A percentile compares a stretch with the other conserved stretches of the same genome.
These are phyloP conservation scores for Hypsizygus ulmarius DNA, from an alignment of 1,284 basidiomycete species.

Conservation along the genomic window DNA sequence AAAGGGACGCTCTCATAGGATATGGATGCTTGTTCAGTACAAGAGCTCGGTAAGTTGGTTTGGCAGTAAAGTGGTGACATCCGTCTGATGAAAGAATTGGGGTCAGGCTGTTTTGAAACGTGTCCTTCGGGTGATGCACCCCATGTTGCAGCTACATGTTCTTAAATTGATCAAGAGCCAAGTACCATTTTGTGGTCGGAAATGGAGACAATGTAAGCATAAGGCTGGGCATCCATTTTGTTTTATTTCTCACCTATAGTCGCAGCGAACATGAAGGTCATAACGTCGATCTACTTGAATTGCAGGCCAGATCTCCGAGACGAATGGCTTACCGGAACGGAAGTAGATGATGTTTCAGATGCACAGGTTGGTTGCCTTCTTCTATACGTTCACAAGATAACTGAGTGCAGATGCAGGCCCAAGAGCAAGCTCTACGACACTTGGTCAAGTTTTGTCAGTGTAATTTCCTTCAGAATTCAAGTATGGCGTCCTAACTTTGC, in stretches of 20 bases:
- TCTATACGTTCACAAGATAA: slow-evolving; percentile 1
- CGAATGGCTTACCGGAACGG: slow-evolving; percentile 95
- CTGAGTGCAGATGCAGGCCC: slow-evolving; percentile 54
- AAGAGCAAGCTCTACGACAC: slow-evolving; percentile 94
- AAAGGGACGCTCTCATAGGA: slow-evolving; percentile 91
- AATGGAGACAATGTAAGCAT: slow-evolving; percentile 91
- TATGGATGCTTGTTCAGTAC: slow-evolving; percentile 96
- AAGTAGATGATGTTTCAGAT: slow-evolving; percentile 88
- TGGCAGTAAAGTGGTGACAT: background rate
- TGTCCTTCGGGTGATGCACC: slow-evolving; percentile 90
- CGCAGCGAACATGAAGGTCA: slow-evolving; percentile 98
- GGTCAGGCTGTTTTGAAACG: slow-evolving; percentile 90
- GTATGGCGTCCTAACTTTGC: slow-evolving; percentile 10
- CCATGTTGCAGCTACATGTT: slow-evolving; percentile 93
- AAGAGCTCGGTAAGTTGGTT: slow-evolving; percentile 82
- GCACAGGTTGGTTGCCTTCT: slow-evolving; percentile 53
- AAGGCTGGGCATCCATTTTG: slow-evolving; percentile 3
- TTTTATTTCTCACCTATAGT: slow-evolving; percentile 12
- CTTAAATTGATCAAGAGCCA: slow-evolving; percentile 98
- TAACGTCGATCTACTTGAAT: slow-evolving; percentile 97
- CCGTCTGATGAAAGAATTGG: background rate
- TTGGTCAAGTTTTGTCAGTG: slow-evolving; percentile 93
- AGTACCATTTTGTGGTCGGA: slow-evolving; percentile 96
- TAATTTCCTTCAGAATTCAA: background rate
- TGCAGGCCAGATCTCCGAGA: slow-evolving; percentile 95